Evolutionary conservation across 495 filamentous ascomycete genomes (phyloP).

Genomic region (Talaromyces proteolyticus): DNA sequence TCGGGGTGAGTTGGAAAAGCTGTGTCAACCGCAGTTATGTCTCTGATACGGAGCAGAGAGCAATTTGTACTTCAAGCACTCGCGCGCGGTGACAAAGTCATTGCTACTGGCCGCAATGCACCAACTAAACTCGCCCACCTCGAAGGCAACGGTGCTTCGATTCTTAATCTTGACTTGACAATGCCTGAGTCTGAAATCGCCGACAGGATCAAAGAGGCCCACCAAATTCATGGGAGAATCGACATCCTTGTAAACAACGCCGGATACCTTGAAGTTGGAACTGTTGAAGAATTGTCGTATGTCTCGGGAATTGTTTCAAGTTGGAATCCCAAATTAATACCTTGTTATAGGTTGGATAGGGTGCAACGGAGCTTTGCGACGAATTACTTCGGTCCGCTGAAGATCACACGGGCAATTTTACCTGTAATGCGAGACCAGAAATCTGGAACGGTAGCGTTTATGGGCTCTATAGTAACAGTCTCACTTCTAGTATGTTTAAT

Average conservation of each 20-base stretch:
- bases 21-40: not conserved
- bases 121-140: constrained; percentile 33
- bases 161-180: constrained; percentile 6
- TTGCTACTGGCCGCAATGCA: constrained; percentile 46
- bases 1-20: not conserved
- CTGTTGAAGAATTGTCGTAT: constrained; percentile 26
- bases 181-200: constrained; percentile 1
- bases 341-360: not conserved
- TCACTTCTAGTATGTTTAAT: not conserved
- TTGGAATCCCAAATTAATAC: not conserved
- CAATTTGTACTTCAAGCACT: constrained; percentile 17
- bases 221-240: constrained; percentile 21
- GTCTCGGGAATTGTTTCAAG: not conserved
- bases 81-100: constrained; percentile 41
- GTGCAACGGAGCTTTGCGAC: constrained; percentile 27
- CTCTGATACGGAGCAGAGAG: not conserved
- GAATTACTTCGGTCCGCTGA: constrained; percentile 42
- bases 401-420: constrained; percentile 33
- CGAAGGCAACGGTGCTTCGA: constrained; percentile 25
- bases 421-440: constrained; percentile 35
- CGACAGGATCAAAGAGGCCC: not conserved
- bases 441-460: constrained; percentile 32
- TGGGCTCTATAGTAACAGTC: constrained; percentile 21
- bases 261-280: constrained; percentile 36
- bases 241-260: constrained; percentile 59